A percentile compares a stretch with the other conserved stretches of the same genome.
phyloP scores from a whole-genome alignment of 257 asterid species.

The Plectranthus barbatus region DNA sequence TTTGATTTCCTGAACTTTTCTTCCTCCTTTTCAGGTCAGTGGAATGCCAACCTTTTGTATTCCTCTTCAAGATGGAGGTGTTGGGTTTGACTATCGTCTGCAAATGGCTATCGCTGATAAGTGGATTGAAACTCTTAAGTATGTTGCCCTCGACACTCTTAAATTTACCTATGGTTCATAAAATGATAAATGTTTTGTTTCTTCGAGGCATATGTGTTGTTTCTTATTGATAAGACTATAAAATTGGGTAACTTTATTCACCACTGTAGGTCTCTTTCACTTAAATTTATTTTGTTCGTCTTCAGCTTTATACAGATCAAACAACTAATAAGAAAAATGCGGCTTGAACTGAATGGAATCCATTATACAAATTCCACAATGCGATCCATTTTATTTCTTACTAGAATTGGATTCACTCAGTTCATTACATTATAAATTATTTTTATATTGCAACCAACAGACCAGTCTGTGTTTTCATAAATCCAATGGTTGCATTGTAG shows the following conservation, averaged over 20 bases:
- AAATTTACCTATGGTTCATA: conserved; percentile 4
- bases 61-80: conserved; percentile 90
- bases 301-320: background rate
- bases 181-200: background rate
- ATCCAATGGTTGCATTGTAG: background rate
- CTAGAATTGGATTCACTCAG: background rate
- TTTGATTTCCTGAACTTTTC: conserved; percentile 3
- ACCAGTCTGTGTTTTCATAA: background rate
- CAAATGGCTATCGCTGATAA: conserved; percentile 99
- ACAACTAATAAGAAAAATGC: background rate
- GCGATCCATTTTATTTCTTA: background rate
- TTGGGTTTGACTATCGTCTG: conserved; percentile 95
- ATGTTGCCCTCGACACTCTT: conserved; percentile 31
- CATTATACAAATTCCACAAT: no score
- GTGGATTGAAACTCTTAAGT: conserved; percentile 93
- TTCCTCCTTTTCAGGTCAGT: conserved; percentile 63
- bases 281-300: background rate
- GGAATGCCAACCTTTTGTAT: conserved; percentile 96
- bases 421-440: background rate
- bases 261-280: background rate
- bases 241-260: conserved; percentile 2
- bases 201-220: background rate
- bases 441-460: background rate
- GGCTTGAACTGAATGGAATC: background rate
- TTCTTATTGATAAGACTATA: conserved; percentile 1